These are phyloP conservation scores for Actinomucor elegans DNA, from an alignment of 371 early-diverging fungal genomes.

Conservation along the genomic window DNA sequence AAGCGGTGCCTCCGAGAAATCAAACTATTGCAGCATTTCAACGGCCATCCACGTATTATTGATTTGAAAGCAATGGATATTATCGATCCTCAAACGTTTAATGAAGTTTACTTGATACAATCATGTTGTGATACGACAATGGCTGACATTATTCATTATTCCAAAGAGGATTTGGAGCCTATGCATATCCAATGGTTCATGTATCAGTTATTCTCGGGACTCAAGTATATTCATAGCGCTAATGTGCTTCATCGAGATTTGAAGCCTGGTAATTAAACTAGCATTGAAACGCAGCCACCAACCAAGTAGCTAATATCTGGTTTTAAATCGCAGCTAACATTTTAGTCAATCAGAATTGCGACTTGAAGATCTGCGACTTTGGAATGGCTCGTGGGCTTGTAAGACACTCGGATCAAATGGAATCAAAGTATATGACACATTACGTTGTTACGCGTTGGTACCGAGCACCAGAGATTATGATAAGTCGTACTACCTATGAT, in stretches of 20 bases:
- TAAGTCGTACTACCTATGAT: constrained; percentile 37
- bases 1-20: constrained; percentile 76
- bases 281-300: too few species aligned
- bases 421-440: constrained; percentile 40
- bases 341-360: constrained; percentile 90
- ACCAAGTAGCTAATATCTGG: background rate
- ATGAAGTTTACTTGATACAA: constrained; percentile 67
- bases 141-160: constrained; percentile 89
- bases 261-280: constrained; percentile 62
- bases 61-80: constrained; percentile 71
- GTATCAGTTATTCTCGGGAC: constrained; percentile 85
- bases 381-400: constrained; percentile 50
- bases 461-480: constrained; percentile 51
- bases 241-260: constrained; percentile 89
- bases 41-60: constrained; percentile 78
- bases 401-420: constrained; percentile 15
- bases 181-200: constrained; percentile 92
- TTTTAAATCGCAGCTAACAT: constrained; percentile 64
- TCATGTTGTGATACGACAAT: constrained; percentile 91
- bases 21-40: constrained; percentile 76
- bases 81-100: constrained; percentile 62
- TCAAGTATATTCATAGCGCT: constrained; percentile 91
- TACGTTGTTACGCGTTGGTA: constrained; percentile 53
- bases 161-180: constrained; percentile 80
- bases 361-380: constrained; percentile 56